A percentile compares a stretch with the other conserved stretches of the same genome.
Evolutionary conservation across 495 filamentous ascomycete species (phyloP).

Genomic region (Penicillium salamii): DNA sequence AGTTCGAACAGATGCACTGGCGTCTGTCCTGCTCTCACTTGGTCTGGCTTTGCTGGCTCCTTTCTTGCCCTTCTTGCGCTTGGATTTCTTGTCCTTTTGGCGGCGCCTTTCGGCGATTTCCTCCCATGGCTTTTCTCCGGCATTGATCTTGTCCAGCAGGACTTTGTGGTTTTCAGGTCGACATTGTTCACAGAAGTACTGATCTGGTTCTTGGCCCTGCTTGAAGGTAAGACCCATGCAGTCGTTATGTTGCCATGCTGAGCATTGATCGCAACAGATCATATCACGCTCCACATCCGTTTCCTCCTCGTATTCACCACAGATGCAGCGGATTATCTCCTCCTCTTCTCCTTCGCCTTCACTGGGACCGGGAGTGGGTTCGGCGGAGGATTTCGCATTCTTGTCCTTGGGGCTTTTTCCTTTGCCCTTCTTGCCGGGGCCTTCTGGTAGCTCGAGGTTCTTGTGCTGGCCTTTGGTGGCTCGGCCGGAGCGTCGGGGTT

Average conservation of each 20-base stretch:
- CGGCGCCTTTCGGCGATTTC: conserved; percentile 54
- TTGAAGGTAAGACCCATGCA: conserved; percentile 85
- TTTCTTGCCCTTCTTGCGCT: conserved; percentile 48
- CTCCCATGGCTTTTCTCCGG: conserved; percentile 87
- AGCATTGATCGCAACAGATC: conserved; percentile 88
- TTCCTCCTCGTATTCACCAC: conserved; percentile 81
- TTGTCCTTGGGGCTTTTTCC: conserved; percentile 57
- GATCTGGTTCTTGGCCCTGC: conserved; percentile 66
- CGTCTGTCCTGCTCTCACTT: conserved; percentile 41
- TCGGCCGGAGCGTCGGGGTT: conserved; percentile 89
- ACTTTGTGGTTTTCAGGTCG: conserved; percentile 74
- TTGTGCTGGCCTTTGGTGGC: conserved; percentile 97
- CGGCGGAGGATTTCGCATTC: conserved; percentile 42
- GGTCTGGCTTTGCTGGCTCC: conserved; percentile 37
- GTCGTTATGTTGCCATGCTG: conserved; percentile 93
- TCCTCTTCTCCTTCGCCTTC: conserved; percentile 57
- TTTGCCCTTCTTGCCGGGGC: conserved; percentile 58
- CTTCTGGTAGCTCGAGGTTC: conserved; percentile 67
- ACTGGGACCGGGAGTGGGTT: conserved; percentile 51
- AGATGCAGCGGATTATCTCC: conserved; percentile 87
- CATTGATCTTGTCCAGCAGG: conserved; percentile 67
- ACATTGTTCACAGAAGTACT: conserved; percentile 92
- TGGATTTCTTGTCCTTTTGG: conserved; percentile 48
- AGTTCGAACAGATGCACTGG: conserved; percentile 30
- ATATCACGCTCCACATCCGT: conserved; percentile 77